Base-by-base conservation (phyloP, 2,329 filamentous ascomycete genomes). In the Colletotrichum shisoi region DNA sequence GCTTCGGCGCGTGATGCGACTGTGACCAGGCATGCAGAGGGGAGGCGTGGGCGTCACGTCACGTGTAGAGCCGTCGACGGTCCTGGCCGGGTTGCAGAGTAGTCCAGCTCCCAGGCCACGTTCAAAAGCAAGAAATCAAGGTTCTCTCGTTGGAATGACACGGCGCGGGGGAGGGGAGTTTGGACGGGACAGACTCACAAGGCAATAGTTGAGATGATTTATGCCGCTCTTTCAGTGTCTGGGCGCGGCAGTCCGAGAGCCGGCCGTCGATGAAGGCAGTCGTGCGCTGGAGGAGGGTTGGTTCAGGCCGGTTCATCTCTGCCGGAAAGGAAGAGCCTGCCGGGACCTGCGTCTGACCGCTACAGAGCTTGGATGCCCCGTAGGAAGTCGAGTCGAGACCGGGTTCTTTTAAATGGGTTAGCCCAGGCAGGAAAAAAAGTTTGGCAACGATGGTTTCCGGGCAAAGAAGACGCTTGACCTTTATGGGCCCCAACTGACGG, bases 271-370 rank as follows among this genome's bases (percentile, higher is more conserved):
- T 19, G 7, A 39, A 17, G 37, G 37, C 54, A 46, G 54, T 19
- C 45, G 64, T 63, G 63, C 64, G 54, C 63, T 61, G 24, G 24
- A 27, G 64, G 53, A 63, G 53, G 7, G 31, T 48, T 21, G 39
- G 39, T 48, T 57, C 42, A 63, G 46, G 58, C 63, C 53, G 60
- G 45, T 53, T 44, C 63, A 46, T 54, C 49, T 53, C 45, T 63
- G 60, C 34, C 39, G 64, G 31, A 40, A 53, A n/a, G 49, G 64
- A 17, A 57, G 52, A 40, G 60, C 53, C 53, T 54, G 45, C 53
- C 48, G 21, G 24, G 24, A 34, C 31, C 8, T 34, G 31, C 31
- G 31, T 15, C 24, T 51, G 48, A 37, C 31, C 15, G 39, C 17
- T 34, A 34, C 24, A 13, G 37, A 7, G 19, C 5, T 27, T 31